Base-by-base conservation (phyloP, 176 grass and related monocot genomes). In the Triticum dicoccoides region DNA sequence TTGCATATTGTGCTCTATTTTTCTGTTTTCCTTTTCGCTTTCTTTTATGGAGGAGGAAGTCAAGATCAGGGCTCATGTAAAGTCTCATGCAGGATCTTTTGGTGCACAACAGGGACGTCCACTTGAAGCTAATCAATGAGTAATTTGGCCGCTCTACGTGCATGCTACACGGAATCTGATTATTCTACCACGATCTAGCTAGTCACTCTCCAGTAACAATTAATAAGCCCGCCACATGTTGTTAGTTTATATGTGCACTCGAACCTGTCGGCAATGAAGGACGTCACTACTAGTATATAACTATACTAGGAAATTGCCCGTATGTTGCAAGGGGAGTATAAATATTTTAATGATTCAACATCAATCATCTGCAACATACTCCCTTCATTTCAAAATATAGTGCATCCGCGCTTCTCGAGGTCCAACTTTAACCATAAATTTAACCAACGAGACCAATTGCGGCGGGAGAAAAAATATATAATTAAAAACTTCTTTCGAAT, bases 1-100 rank as follows among this genome's bases (percentile, higher is more conserved):
- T 39, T 92, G 84, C 78, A 69, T 69, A 62, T 69, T 39, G 3
- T 49, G 25, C 15, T 59, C 2, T 59, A 5, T 30, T 69, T 45
- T 65, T 12, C 11, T 29, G 47, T 30, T 81, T 84, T 75, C 63
- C 81, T 92, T 85, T 89, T 67, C 76, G 33, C 74, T 25, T 73
- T 85, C 63, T 77, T 92, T 90, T 90, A 42, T 84, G 49, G 85
- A 87, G 84, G 87, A 87, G 84, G 84, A 85, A 82, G 85, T 87
- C 77, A 85, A 89, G 80, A 81, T 77, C 77, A 82, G 54, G 51
- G 18, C 52, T 77, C 80, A 84, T 62, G 69, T 66, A 11, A 25
- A 68, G 81, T 64, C 81, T 85, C 81, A 11, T 11, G 41, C 41
- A 44, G 37, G 37, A 38, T 38, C 37, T 38, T 38, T 8, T 52